phyloP scores from a whole-genome alignment of 768 basidiomycete species.

The Naganishia randhawae region DNA sequence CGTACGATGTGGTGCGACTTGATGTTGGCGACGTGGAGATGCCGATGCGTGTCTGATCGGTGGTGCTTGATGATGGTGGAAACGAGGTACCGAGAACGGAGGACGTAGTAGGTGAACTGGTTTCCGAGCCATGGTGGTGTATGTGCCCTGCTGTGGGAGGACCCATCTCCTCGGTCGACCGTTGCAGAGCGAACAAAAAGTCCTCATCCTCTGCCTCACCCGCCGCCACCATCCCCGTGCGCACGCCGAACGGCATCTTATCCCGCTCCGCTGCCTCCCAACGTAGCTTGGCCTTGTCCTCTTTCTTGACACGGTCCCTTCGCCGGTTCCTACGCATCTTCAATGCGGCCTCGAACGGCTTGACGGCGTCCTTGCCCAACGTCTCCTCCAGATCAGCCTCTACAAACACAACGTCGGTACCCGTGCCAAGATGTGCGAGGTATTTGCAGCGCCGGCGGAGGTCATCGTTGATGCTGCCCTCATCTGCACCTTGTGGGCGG shows the following conservation, averaged over 20 bases:
- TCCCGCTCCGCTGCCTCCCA: slow-evolving; percentile 74
- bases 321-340: slow-evolving; percentile 68
- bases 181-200: slow-evolving; percentile 41
- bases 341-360: slow-evolving; percentile 77
- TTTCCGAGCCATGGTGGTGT: slow-evolving; percentile 1
- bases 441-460: slow-evolving; percentile 93
- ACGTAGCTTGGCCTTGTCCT: slow-evolving; percentile 73
- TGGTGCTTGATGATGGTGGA: slow-evolving; percentile 17
- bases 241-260: slow-evolving; percentile 44
- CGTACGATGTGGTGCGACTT: background rate
- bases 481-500: slow-evolving; percentile 66
- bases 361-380: slow-evolving; percentile 70
- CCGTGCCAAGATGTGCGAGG: slow-evolving; percentile 83
- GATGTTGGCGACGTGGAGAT: slow-evolving; percentile 6
- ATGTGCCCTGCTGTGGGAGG: too few species aligned
- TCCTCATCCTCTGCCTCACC: slow-evolving; percentile 37
- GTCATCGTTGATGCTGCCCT: slow-evolving; percentile 70
- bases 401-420: slow-evolving; percentile 87
- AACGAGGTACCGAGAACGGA: slow-evolving; percentile 25
- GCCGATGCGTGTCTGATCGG: slow-evolving; percentile 2
- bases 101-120: slow-evolving; percentile 25
- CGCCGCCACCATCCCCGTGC: slow-evolving; percentile 1
- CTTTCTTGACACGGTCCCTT: slow-evolving; percentile 76
- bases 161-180: slow-evolving; percentile 37
- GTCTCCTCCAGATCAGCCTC: slow-evolving; percentile 78